A percentile compares a stretch with the other conserved stretches of the same genome.
These are phyloP conservation scores for Rhizophagus clarus DNA, from an alignment of 192 early-diverging fungal species.

Conservation along the genomic window DNA sequence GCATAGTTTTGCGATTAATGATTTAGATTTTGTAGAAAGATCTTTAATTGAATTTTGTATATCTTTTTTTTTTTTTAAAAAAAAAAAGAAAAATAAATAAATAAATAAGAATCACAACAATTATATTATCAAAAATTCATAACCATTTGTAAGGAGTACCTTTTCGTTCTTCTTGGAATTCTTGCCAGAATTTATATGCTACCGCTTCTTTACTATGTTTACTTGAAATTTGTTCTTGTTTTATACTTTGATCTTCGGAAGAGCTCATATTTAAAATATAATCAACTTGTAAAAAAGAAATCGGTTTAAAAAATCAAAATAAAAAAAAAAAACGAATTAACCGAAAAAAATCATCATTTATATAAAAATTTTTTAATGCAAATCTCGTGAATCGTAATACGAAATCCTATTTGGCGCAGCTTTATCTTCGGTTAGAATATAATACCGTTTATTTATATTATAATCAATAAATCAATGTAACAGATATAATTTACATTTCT, in stretches of 20 bases:
- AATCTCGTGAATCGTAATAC: too few relatives aligned
- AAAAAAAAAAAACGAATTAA: too few relatives aligned
- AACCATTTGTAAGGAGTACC: background rate
- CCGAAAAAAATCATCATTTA: too few relatives aligned
- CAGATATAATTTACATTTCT: background rate
- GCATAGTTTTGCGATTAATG: conserved; percentile 22
- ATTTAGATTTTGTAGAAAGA: conserved; percentile 1
- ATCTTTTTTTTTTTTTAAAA: background rate
- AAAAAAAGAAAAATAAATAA: conserved; percentile 12
- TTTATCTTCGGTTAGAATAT: too few relatives aligned
- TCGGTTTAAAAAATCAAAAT: too few relatives aligned
- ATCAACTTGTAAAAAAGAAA: too few relatives aligned
- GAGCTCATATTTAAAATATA: background rate
- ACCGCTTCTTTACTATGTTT: conserved; percentile 24
- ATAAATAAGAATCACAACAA: background rate
- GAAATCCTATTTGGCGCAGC: too few relatives aligned
- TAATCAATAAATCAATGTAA: too few relatives aligned
- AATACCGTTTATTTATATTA: too few relatives aligned
- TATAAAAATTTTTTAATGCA: too few relatives aligned
- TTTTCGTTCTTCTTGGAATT: conserved; percentile 26
- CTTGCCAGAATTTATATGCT: conserved; percentile 31
- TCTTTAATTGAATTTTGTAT: conserved; percentile 3
- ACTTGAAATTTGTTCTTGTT: background rate
- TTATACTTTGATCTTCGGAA: background rate
- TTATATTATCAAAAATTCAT: too few relatives aligned